Conservation (phyloP, 2,329 filamentous ascomycete genomes). For the Cladosporium colombiae region DNA sequence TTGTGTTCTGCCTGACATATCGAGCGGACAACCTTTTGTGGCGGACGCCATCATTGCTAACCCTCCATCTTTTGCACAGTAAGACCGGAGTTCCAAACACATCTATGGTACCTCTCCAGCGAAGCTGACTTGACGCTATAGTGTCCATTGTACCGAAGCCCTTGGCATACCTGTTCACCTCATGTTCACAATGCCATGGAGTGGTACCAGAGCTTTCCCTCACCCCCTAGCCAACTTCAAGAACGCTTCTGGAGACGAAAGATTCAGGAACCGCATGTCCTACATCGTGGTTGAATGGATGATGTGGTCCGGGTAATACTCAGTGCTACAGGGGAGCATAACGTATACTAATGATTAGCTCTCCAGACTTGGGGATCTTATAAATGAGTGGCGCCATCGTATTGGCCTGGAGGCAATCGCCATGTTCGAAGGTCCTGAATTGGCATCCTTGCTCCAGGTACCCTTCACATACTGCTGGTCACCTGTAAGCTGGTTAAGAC, state of each 20-base stretch:
- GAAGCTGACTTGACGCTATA: too few species aligned
- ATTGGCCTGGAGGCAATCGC: slow-evolving; percentile 77
- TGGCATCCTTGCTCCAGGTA: slow-evolving; percentile 72
- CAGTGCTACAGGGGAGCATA: neutral
- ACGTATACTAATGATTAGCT: neutral
- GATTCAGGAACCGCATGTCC: neutral
- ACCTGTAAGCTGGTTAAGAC: slow-evolving; percentile 22
- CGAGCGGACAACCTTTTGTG: too few species aligned
- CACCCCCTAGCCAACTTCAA: neutral
- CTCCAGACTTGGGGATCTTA: slow-evolving; percentile 69
- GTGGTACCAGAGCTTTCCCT: too few species aligned
- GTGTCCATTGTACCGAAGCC: too few species aligned
- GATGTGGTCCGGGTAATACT: neutral
- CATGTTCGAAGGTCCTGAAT: slow-evolving; percentile 77
- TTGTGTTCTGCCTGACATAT: too few species aligned
- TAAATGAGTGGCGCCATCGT: slow-evolving; percentile 63
- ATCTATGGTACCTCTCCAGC: too few species aligned
- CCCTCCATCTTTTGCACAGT: too few species aligned
- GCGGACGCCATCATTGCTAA: too few species aligned
- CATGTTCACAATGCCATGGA: too few species aligned
- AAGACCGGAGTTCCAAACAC: too few species aligned
- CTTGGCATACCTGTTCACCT: too few species aligned
- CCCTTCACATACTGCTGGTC: slow-evolving; percentile 95
- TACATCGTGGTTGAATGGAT: neutral
- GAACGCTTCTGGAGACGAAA: neutral